phyloP scores from a whole-genome alignment of 2,329 filamentous ascomycete species.

The Paecilomyces niveus region DNA sequence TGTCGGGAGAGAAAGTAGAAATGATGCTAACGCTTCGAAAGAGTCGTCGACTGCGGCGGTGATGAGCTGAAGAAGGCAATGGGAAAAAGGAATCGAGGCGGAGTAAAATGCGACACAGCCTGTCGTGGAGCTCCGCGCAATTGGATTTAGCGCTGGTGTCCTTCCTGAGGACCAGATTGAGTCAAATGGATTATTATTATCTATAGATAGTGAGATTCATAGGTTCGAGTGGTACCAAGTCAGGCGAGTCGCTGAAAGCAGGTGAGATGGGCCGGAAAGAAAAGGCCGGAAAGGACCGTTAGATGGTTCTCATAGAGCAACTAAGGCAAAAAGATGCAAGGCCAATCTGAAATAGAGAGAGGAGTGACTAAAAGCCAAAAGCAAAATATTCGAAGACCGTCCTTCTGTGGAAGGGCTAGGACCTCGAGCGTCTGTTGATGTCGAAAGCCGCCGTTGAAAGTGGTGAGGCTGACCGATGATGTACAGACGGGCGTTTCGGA shows the following conservation, averaged over 20 bases:
- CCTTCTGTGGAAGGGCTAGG: background rate
- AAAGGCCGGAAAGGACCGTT: background rate
- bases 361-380: background rate
- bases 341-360: background rate
- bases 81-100: background rate
- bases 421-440: background rate
- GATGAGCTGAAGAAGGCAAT: background rate
- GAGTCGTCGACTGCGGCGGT: background rate
- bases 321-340: background rate
- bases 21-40: background rate
- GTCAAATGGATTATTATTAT: background rate
- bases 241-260: background rate
- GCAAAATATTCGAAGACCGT: background rate
- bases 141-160: background rate
- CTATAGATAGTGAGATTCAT: background rate
- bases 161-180: background rate
- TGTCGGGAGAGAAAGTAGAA: slow-evolving; percentile 3
- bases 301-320: background rate
- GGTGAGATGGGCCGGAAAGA: slow-evolving; percentile 1
- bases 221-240: background rate
- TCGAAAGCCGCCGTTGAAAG: background rate
- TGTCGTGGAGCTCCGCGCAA: background rate
- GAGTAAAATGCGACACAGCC: background rate
- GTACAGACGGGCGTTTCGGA: background rate
- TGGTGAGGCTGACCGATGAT: background rate